phyloP scores from a whole-genome alignment of 441 rosid species.

The Arabidopsis lyrata region DNA sequence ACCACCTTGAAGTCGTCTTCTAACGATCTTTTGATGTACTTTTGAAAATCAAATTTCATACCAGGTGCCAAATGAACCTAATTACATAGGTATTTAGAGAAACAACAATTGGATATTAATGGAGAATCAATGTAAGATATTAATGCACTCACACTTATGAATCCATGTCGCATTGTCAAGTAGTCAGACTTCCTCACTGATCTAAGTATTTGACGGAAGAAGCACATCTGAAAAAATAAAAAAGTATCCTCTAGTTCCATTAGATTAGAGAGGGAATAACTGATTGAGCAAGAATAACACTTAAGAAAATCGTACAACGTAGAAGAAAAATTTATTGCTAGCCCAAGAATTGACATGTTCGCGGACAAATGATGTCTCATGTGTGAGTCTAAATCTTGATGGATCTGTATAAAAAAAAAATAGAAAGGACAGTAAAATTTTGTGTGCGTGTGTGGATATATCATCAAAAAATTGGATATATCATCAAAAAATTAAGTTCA shows the following conservation, averaged over 20 bases:
- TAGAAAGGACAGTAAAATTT: not conserved
- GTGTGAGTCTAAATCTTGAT: slow-evolving; percentile 84
- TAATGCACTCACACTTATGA: slow-evolving; percentile 65
- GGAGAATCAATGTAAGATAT: slow-evolving; percentile 7
- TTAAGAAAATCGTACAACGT: slow-evolving; percentile 55
- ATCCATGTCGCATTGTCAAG: slow-evolving; percentile 88
- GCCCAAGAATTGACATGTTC: slow-evolving; percentile 69
- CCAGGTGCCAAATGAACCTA: slow-evolving; percentile 92
- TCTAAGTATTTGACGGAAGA: slow-evolving; percentile 81
- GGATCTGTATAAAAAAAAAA: slow-evolving; percentile 57
- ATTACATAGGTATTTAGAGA: not conserved
- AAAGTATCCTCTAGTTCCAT: not conserved
- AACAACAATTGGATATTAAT: not conserved
- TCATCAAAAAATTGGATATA: slow-evolving; percentile 43
- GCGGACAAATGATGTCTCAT: slow-evolving; percentile 87
- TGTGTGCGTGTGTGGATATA: too few relatives aligned
- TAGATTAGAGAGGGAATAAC: not conserved
- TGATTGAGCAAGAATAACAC: slow-evolving; percentile 3
- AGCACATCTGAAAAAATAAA: slow-evolving; percentile 63
- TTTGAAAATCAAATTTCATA: slow-evolving; percentile 79
- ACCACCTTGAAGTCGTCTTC: slow-evolving; percentile 89
- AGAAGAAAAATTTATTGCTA: slow-evolving; percentile 56
- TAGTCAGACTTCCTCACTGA: slow-evolving; percentile 85
- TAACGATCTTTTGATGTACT: slow-evolving; percentile 77
- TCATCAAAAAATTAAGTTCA: slow-evolving; percentile 35